phyloP scores from a whole-genome alignment of 768 basidiomycete species.

The Psilocybe tampanensis region DNA sequence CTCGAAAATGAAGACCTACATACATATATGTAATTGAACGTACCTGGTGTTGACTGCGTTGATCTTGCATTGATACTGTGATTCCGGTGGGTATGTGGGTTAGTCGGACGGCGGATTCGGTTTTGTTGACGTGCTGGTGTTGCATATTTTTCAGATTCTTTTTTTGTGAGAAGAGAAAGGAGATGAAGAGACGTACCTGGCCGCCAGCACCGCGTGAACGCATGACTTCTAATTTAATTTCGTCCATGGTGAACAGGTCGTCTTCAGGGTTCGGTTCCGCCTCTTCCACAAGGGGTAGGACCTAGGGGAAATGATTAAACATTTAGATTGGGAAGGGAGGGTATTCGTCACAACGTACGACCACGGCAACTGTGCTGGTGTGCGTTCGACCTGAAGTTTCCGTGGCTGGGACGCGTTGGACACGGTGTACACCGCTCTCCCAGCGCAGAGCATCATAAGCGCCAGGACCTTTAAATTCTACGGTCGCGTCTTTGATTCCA shows the following conservation, averaged over 20 bases:
- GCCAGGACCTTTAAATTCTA: constrained; percentile 78
- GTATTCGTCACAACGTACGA: constrained; percentile 57
- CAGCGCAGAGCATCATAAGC: constrained; percentile 80
- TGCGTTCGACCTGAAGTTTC: constrained; percentile 88
- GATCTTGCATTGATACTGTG: constrained; percentile 97
- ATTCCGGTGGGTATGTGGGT: constrained; percentile 94
- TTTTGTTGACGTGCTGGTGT: constrained; percentile 94
- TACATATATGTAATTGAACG: too few relatives aligned
- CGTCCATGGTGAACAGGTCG: constrained; percentile 79
- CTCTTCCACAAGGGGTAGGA: constrained; percentile 80
- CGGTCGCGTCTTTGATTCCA: constrained; percentile 77
- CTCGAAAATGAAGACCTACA: too few relatives aligned
- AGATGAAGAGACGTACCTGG: constrained; percentile 52
- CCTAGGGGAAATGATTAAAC: constrained; percentile 44
- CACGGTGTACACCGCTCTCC: constrained; percentile 96
- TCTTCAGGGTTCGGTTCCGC: constrained; percentile 51
- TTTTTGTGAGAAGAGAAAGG: neutral
- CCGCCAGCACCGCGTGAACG: constrained; percentile 96
- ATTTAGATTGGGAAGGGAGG: neutral
- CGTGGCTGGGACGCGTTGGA: constrained; percentile 92
- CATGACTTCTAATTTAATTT: constrained; percentile 93
- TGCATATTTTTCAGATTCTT: constrained; percentile 1
- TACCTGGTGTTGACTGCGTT: constrained; percentile 93
- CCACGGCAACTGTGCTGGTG: constrained; percentile 86
- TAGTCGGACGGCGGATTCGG: constrained; percentile 94